A percentile compares a stretch with the other conserved stretches of the same genome.
These are phyloP conservation scores for Rhynchospora tenuis DNA, from an alignment of 176 grass and related monocot genomes.

Conservation along the genomic window DNA sequence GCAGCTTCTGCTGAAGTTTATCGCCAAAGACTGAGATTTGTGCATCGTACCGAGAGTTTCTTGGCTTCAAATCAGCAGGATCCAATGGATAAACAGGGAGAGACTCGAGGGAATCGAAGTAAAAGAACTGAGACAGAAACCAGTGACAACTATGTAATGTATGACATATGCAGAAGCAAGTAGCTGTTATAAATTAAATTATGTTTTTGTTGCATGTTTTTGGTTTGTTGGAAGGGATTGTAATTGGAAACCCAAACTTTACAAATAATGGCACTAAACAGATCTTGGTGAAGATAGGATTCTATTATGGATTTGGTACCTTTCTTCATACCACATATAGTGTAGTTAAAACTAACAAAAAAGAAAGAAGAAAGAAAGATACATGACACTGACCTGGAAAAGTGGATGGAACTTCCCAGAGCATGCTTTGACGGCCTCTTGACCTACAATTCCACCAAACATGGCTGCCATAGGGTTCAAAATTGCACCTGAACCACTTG, in stretches of 20 bases:
- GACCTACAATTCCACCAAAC: constrained; percentile 75
- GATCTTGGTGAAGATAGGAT: background rate
- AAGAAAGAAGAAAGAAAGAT: background rate
- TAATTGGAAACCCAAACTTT: background rate
- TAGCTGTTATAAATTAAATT: background rate
- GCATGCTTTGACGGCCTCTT: constrained; percentile 73
- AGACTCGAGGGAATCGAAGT: constrained; percentile 72
- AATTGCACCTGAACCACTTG: constrained; percentile 65
- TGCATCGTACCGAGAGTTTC: constrained; percentile 64
- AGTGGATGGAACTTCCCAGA: constrained; percentile 72
- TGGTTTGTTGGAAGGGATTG: background rate
- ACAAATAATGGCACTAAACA: background rate
- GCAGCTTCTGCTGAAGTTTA: constrained; percentile 73
- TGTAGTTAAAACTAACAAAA: background rate
- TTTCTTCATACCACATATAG: background rate
- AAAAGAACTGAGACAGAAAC: constrained; percentile 53
- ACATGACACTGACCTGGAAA: constrained; percentile 44
- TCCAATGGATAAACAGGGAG: constrained; percentile 56
- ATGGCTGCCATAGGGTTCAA: constrained; percentile 85
- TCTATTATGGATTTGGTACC: background rate
- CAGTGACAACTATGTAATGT: constrained; percentile 11
- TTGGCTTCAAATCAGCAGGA: constrained; percentile 54
- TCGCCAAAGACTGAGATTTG: constrained; percentile 82
- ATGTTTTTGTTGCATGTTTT: background rate
- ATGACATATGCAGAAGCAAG: background rate